Conservation (phyloP, 176 grass and related monocot species). For the Aegilops speltoides region DNA sequence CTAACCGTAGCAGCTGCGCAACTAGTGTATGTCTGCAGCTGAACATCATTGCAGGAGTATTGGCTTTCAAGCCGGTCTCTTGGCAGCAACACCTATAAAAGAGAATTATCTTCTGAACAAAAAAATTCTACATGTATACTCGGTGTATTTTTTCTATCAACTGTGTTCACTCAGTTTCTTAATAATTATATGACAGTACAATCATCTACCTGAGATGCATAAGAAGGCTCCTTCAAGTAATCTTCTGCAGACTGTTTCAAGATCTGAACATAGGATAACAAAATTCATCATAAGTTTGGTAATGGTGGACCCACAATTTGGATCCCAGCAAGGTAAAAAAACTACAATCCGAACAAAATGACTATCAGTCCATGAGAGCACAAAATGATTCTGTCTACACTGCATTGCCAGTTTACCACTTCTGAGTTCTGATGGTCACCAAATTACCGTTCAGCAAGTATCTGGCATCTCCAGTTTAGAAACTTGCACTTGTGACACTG, state of each 20-base stretch:
- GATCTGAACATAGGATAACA: conserved; percentile 48
- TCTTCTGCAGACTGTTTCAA: conserved; percentile 64
- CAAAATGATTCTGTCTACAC: neutral
- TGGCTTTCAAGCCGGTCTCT: conserved; percentile 67
- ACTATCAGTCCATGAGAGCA: neutral
- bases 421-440: neutral
- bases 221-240: conserved; percentile 71
- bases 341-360: neutral
- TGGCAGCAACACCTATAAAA: conserved; percentile 66
- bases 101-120: conserved; percentile 23
- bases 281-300: conserved; percentile 19
- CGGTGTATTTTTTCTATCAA: neutral
- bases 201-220: conserved; percentile 65
- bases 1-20: conserved; percentile 63
- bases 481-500: neutral
- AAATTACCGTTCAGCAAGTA: neutral
- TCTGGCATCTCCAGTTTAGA: neutral
- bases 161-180: conserved; percentile 19
- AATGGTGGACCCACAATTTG: neutral
- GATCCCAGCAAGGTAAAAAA: conserved; percentile 28
- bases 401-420: neutral
- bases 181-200: conserved; percentile 14
- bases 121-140: conserved; percentile 19
- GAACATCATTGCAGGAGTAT: conserved; percentile 19
- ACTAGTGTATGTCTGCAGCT: conserved; percentile 38